Conservation (phyloP, 1,139 yeast species). For the Scheffersomyces titani region DNA sequence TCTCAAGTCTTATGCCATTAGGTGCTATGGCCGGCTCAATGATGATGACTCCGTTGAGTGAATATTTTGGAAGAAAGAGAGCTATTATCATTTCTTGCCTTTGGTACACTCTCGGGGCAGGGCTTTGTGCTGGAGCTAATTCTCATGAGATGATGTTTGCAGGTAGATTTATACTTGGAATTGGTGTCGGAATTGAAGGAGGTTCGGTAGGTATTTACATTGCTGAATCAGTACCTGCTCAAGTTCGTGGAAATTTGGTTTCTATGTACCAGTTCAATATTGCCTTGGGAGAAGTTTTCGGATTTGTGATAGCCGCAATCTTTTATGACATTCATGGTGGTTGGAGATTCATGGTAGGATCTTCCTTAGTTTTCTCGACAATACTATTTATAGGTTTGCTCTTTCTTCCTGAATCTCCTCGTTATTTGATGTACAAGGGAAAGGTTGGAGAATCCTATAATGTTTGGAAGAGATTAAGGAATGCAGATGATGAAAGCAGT, state of each 20-base stretch:
- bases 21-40: constrained; percentile 59
- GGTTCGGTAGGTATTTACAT: constrained; percentile 61
- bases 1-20: constrained; percentile 58
- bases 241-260: constrained; percentile 57
- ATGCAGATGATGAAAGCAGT: constrained; percentile 35
- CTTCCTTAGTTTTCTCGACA: constrained; percentile 59
- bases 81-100: constrained; percentile 54
- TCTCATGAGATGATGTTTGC: constrained; percentile 49
- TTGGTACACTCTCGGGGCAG: constrained; percentile 59
- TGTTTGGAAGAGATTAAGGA: constrained; percentile 58
- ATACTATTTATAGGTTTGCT: constrained; percentile 46
- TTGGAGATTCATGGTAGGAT: constrained; percentile 64
- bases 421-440: constrained; percentile 52
- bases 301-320: constrained; percentile 57
- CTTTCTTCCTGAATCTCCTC: constrained; percentile 53
- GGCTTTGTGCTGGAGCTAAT: constrained; percentile 51
- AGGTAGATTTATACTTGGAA: constrained; percentile 50
- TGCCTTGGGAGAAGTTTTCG: constrained; percentile 60
- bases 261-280: constrained; percentile 59
- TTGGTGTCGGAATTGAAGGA: constrained; percentile 63
- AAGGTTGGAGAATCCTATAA: constrained; percentile 52
- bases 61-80: constrained; percentile 52
- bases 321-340: constrained; percentile 54
- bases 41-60: constrained; percentile 50
- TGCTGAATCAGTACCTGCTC: constrained; percentile 61